These are phyloP conservation scores for Penicillium steckii DNA, from an alignment of 495 filamentous ascomycete genomes.

Conservation along the genomic window DNA sequence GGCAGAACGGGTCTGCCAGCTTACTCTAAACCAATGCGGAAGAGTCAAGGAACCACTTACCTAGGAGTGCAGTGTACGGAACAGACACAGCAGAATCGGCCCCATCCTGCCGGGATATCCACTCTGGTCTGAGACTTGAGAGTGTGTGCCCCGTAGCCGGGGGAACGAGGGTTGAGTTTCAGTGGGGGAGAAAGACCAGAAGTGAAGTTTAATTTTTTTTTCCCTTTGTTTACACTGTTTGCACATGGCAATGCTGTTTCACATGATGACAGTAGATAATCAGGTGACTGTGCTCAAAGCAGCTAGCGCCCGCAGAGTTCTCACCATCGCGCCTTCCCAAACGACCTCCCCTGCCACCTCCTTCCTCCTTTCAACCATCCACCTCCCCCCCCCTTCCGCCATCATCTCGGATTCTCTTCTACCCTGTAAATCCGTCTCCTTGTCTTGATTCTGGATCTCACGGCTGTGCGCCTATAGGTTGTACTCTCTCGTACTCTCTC, in stretches of 20 bases:
- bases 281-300: no score
- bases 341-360: conserved; percentile 14
- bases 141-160: conserved; percentile 5
- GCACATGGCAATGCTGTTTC: background rate
- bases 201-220: background rate
- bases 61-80: no score
- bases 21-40: background rate
- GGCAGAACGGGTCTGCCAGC: conserved; percentile 7
- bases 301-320: conserved; percentile 5
- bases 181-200: background rate
- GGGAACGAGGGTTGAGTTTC: conserved; percentile 7
- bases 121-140: background rate
- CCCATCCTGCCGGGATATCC: conserved; percentile 12
- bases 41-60: background rate
- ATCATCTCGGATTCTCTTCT: conserved; percentile 15
- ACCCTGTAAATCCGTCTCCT: conserved; percentile 29
- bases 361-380: conserved; percentile 15
- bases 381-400: conserved; percentile 17
- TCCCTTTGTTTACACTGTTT: background rate
- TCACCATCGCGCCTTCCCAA: conserved; percentile 16
- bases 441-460: conserved; percentile 22
- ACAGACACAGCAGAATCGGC: no score
- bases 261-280: no score
- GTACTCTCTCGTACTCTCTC: conserved; percentile 27
- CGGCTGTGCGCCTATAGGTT: conserved; percentile 28